Conservation (phyloP, 2,329 filamentous ascomycete species). For the Paraconiothyrium brasiliense region DNA sequence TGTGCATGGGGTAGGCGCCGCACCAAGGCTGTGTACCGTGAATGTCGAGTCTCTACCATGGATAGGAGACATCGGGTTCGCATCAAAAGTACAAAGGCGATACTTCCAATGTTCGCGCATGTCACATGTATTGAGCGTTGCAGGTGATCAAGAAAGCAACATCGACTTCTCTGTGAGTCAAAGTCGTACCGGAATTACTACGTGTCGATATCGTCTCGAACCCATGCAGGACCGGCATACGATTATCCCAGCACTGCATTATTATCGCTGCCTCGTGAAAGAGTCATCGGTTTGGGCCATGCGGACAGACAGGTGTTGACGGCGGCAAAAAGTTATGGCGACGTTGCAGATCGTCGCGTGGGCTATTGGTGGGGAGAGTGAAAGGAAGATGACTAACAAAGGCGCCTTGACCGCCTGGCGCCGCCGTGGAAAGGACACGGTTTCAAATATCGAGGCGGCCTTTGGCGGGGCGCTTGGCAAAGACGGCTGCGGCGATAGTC, state of each 20-base stretch:
- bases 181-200: background rate
- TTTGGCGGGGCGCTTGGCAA: constrained; percentile 14
- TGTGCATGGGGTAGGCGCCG: background rate
- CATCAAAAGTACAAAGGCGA: background rate
- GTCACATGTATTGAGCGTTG: background rate
- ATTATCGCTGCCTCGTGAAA: background rate
- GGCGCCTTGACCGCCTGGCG: constrained; percentile 3
- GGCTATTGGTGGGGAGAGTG: constrained; percentile 4
- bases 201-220: background rate
- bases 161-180: background rate
- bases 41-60: background rate
- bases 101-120: background rate
- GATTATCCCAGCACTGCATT: background rate
- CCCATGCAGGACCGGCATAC: background rate
- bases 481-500: background rate
- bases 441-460: background rate
- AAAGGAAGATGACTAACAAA: constrained; percentile 5
- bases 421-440: constrained; percentile 8
- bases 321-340: constrained; percentile 18
- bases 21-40: background rate
- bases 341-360: constrained; percentile 16
- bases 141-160: background rate
- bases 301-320: constrained; percentile 7
- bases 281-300: constrained; percentile 9
- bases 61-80: background rate